These are phyloP conservation scores for Favolaschia claudopus DNA, from an alignment of 768 basidiomycete species.

Conservation along the genomic window DNA sequence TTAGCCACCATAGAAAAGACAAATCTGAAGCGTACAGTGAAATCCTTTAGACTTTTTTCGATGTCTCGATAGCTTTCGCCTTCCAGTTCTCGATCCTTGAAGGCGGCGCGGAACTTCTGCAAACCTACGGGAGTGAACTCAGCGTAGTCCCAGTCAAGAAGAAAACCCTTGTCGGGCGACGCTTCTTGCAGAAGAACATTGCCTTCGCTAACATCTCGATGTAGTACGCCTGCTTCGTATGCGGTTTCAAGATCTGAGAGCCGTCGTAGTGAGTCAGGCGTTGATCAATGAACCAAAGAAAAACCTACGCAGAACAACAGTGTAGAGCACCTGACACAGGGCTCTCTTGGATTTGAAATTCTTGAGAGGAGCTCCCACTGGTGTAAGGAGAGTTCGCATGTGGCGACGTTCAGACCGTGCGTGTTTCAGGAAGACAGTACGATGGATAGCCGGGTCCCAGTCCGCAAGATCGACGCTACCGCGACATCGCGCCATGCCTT, in stretches of 20 bases:
- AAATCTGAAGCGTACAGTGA: constrained; percentile 3
- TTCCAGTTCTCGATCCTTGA: background rate
- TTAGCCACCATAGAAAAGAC: background rate
- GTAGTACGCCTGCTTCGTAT: background rate
- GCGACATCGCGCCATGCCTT: constrained; percentile 9
- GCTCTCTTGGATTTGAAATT: background rate
- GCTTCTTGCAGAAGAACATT: constrained; percentile 1
- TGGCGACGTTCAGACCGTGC: background rate
- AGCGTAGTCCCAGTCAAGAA: constrained; percentile 8
- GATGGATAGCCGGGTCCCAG: background rate
- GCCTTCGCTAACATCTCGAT: constrained; percentile 6
- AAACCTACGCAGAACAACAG: constrained; percentile 11
- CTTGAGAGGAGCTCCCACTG: background rate
- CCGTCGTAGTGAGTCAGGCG: background rate
- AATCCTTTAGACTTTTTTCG: background rate
- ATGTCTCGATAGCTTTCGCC: background rate
- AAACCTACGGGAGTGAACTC: background rate
- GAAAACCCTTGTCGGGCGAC: background rate
- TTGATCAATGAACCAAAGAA: background rate
- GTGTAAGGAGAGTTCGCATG: constrained; percentile 1
- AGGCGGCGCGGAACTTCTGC: background rate
- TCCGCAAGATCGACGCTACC: constrained; percentile 14
- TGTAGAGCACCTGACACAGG: background rate
- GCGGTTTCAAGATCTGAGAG: background rate
- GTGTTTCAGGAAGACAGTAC: background rate